phyloP scores from a whole-genome alignment of 345 rosid species.

The Camelina neglecta region DNA sequence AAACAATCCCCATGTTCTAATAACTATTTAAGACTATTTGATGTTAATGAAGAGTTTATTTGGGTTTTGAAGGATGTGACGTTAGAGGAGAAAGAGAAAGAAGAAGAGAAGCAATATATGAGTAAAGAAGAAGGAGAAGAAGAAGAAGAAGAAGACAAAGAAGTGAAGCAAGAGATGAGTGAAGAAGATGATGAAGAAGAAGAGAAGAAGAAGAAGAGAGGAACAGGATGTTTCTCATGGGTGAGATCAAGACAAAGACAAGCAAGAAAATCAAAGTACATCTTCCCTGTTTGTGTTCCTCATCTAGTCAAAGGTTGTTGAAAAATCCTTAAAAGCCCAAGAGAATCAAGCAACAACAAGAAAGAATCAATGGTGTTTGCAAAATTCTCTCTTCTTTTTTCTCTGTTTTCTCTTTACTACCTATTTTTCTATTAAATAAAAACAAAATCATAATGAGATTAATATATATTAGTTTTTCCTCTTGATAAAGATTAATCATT shows the following conservation, averaged over 20 bases:
- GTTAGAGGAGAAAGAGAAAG: slow-evolving; percentile 42
- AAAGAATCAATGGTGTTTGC: slow-evolving; percentile 8
- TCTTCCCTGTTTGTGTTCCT: slow-evolving; percentile 51
- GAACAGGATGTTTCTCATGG: slow-evolving; percentile 76
- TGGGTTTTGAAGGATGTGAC: slow-evolving; percentile 45
- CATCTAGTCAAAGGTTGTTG: slow-evolving; percentile 47
- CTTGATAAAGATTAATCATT: slow-evolving; percentile 36
- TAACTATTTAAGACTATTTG: too few relatives aligned
- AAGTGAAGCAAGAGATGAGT: slow-evolving; percentile 18
- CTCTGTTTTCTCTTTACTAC: background rate
- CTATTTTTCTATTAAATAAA: slow-evolving; percentile 11
- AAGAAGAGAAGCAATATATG: slow-evolving; percentile 23
- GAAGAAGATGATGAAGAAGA: slow-evolving; percentile 31
- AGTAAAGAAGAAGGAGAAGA: slow-evolving; percentile 34
- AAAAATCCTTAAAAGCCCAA: slow-evolving; percentile 3
- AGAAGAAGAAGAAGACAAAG: slow-evolving; percentile 36
- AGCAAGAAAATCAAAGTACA: slow-evolving; percentile 49
- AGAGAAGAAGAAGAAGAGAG: slow-evolving; percentile 38
- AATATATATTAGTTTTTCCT: slow-evolving; percentile 16
- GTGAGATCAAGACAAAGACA: slow-evolving; percentile 59
- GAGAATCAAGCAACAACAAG: slow-evolving; percentile 24
- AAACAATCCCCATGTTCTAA: too few relatives aligned
- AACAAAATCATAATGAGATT: slow-evolving; percentile 15
- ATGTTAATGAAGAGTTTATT: background rate
- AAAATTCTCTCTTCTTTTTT: slow-evolving; percentile 16